A percentile compares a stretch with the other conserved stretches of the same genome.
Evolutionary conservation across 2,329 filamentous ascomycete genomes (phyloP).

Genomic region (Acrodontium crateriforme): DNA sequence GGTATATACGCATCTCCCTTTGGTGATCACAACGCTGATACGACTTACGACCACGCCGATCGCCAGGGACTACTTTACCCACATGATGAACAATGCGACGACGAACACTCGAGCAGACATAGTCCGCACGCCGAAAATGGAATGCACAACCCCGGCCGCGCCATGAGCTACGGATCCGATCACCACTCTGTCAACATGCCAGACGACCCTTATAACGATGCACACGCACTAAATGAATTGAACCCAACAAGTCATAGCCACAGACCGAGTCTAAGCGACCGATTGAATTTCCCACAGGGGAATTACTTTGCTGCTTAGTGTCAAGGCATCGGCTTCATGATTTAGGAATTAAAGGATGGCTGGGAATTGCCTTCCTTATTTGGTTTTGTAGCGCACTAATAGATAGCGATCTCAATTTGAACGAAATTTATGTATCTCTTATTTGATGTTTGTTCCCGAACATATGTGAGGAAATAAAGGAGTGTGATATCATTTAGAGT

Average conservation of each 20-base stretch:
- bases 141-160: constrained; percentile 28
- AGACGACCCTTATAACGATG: constrained; percentile 7
- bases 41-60: constrained; percentile 27
- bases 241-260: constrained; percentile 23
- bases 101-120: constrained; percentile 1
- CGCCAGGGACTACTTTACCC: constrained; percentile 35
- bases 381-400: no score
- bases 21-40: constrained; percentile 27
- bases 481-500: no score
- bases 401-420: no score
- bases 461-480: no score
- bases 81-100: constrained; percentile 26
- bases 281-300: constrained; percentile 5
- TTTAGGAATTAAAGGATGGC: no score
- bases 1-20: constrained; percentile 18
- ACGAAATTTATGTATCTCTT: no score
- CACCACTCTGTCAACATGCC: constrained; percentile 9
- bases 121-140: constrained; percentile 6
- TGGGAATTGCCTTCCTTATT: no score
- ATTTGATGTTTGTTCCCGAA: no score
- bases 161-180: constrained; percentile 25
- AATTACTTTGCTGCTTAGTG: constrained; percentile 7
- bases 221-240: constrained; percentile 15
- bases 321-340: no score
- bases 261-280: constrained; percentile 21